Percentiles rank a stretch among this genome's conserved stretches.
Evolutionary conservation across 202 grass and related monocot species (phyloP).

Genomic region (Zizania palustris): DNA sequence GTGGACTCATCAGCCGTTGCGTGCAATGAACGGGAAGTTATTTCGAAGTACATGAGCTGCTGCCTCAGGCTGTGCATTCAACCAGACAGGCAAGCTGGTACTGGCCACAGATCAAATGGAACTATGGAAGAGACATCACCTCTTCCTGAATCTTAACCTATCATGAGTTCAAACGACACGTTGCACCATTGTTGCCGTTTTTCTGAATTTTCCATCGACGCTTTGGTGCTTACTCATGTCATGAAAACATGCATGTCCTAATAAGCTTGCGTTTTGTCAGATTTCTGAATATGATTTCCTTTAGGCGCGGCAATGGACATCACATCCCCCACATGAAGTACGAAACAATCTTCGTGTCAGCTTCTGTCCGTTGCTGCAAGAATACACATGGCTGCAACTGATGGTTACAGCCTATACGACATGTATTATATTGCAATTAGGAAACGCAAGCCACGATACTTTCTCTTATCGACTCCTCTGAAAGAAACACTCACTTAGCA

Average conservation of each 20-base stretch:
- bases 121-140: background rate
- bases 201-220: too few species aligned
- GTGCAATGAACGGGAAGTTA: constrained; percentile 31
- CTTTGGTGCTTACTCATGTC: too few species aligned
- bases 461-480: background rate
- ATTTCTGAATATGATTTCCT: background rate
- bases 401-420: background rate
- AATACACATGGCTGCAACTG: background rate
- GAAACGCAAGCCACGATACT: background rate
- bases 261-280: too few species aligned
- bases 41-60: background rate
- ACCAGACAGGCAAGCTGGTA: background rate
- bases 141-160: too few species aligned
- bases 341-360: background rate
- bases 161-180: too few species aligned
- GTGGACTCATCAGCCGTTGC: background rate
- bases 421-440: background rate
- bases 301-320: too few species aligned
- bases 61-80: background rate
- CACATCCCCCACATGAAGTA: too few species aligned
- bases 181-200: too few species aligned
- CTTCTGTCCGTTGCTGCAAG: background rate
- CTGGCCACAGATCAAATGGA: background rate
- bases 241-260: too few species aligned
- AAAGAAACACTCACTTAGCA: too few species aligned